phyloP scores from a whole-genome alignment of 208 protist species.

The Acanthamoeba lenticulata region DNA sequence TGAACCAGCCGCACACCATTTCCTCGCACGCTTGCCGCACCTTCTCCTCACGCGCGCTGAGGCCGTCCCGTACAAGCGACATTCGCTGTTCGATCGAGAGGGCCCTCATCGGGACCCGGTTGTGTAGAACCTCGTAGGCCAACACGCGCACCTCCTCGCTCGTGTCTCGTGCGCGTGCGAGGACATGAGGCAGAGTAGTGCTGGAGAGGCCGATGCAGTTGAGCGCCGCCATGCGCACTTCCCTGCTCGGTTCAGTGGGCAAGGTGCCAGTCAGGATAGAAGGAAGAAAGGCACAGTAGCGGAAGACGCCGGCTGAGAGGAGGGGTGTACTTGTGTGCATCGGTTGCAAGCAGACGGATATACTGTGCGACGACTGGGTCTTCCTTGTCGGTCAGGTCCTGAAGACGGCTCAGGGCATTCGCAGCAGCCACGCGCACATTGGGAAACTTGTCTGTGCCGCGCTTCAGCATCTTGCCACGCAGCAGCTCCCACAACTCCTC shows the following conservation, averaged over 20 bases:
- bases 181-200: neutral
- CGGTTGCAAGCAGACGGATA: neutral
- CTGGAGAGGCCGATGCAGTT: constrained; percentile 6
- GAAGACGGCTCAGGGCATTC: constrained; percentile 14
- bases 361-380: constrained; percentile 21
- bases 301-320: neutral
- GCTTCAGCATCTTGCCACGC: neutral
- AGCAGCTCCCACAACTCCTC: constrained; percentile 34
- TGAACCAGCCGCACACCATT: constrained; percentile 52
- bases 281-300: neutral
- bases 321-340: neutral
- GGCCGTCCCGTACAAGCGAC: neutral
- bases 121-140: neutral
- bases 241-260: neutral
- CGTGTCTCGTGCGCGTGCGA: neutral
- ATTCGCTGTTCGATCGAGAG: constrained; percentile 44
- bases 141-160: constrained; percentile 11
- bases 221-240: constrained; percentile 47
- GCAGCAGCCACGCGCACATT: neutral
- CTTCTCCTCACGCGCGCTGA: neutral
- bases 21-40: constrained; percentile 16
- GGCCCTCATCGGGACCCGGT: constrained; percentile 11
- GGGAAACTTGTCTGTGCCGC: constrained; percentile 34
- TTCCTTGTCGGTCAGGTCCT: neutral
- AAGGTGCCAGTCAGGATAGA: neutral